These are phyloP conservation scores for Withania somnifera DNA, from an alignment of 305 asterid species.

Conservation along the genomic window DNA sequence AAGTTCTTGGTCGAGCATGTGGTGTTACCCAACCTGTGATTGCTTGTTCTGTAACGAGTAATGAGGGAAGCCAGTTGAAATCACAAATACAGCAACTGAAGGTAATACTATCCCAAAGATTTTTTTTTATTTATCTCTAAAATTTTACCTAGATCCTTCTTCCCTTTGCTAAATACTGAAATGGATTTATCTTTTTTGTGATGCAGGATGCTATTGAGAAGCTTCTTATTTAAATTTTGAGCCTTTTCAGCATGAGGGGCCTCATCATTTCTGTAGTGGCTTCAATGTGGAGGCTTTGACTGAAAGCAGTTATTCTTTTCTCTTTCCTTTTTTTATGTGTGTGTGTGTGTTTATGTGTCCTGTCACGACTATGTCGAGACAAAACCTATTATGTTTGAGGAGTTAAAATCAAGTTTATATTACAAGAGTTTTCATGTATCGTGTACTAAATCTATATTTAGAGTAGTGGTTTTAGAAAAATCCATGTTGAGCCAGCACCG, in stretches of 20 bases:
- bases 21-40: constrained; percentile 42
- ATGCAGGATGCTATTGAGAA: constrained; percentile 60
- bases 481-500: background rate
- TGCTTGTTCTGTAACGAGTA: constrained; percentile 30
- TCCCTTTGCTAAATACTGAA: background rate
- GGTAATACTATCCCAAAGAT: constrained; percentile 6
- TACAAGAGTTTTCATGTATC: background rate
- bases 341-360: no score
- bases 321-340: no score
- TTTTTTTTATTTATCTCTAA: background rate
- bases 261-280: constrained; percentile 8
- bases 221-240: constrained; percentile 33
- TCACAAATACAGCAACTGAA: constrained; percentile 22
- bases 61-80: constrained; percentile 26
- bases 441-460: background rate
- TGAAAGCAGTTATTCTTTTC: constrained; percentile 7
- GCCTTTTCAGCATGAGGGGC: constrained; percentile 36
- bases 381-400: background rate
- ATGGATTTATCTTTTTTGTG: background rate
- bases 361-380: background rate
- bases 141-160: background rate
- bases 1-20: constrained; percentile 26
- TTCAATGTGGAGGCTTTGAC: constrained; percentile 37
- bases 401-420: background rate
- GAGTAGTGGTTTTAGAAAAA: background rate